Evolutionary conservation across 2,329 filamentous ascomycete species (phyloP).

Genomic region (Mollisiaceae sp.): DNA sequence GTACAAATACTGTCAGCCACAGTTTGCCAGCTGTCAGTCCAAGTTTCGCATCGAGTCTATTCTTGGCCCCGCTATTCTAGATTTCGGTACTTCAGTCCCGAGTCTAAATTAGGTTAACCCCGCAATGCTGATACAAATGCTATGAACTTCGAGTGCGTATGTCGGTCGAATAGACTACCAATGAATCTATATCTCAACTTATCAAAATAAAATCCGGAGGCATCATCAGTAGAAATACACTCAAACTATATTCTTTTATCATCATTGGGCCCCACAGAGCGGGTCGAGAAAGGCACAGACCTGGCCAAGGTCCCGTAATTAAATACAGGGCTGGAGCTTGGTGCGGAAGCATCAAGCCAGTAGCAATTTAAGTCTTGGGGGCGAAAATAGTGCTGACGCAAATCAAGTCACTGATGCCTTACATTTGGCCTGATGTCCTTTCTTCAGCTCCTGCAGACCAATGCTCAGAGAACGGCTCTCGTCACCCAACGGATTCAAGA

Average conservation of each 20-base stretch:
- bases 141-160: background rate
- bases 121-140: background rate
- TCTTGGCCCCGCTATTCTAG: background rate
- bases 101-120: slow-evolving; percentile 3
- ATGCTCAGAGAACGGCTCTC: background rate
- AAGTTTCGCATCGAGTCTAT: background rate
- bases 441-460: background rate
- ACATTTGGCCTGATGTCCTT: background rate
- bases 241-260: background rate
- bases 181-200: background rate
- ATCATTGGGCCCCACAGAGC: background rate
- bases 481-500: background rate
- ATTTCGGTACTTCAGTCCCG: slow-evolving; percentile 1
- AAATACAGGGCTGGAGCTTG: no score
- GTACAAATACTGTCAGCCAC: background rate
- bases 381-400: background rate
- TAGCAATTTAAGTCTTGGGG: background rate
- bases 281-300: background rate
- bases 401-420: background rate
- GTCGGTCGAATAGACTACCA: background rate
- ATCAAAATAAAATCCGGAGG: background rate
- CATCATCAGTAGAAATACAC: background rate
- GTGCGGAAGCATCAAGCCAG: no score
- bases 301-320: no score
- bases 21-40: background rate